phyloP scores from a whole-genome alignment of 2,329 filamentous ascomycete species.

The Fusarium coffeatum region DNA sequence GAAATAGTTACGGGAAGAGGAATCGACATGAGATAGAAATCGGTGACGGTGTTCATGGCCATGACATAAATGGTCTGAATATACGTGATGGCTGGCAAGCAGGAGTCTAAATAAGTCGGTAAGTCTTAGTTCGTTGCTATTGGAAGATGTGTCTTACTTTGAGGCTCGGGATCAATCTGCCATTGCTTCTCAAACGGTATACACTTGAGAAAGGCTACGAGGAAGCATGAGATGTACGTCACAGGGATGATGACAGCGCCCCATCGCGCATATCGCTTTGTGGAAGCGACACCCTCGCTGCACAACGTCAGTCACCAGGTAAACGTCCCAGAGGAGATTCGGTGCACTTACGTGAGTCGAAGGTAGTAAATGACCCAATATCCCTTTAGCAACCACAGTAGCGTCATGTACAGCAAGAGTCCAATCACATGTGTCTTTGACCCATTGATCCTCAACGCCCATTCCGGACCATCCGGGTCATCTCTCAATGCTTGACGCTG shows the following conservation, averaged over 20 bases:
- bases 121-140: not conserved
- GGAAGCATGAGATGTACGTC: not conserved
- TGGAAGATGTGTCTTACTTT: not conserved
- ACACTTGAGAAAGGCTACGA: not conserved
- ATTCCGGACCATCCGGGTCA: not conserved
- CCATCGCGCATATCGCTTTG: not conserved
- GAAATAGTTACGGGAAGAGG: not conserved
- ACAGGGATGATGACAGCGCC: not conserved
- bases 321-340: too few species aligned
- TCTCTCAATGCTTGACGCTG: not conserved
- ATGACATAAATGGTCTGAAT: not conserved
- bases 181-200: slow-evolving; percentile 3
- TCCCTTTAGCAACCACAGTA: not conserved
- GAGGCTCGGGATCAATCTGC: not conserved
- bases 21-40: not conserved
- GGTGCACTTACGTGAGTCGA: not conserved
- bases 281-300: not conserved
- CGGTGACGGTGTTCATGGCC: not conserved
- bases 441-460: not conserved
- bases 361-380: slow-evolving; percentile 3
- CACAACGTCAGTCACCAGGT: not conserved
- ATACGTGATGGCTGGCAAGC: not conserved
- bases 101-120: not conserved
- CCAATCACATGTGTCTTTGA: not conserved
- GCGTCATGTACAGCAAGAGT: not conserved